These are phyloP conservation scores for Trichoderma breve DNA, from an alignment of 2,329 filamentous ascomycete species.

Conservation along the genomic window DNA sequence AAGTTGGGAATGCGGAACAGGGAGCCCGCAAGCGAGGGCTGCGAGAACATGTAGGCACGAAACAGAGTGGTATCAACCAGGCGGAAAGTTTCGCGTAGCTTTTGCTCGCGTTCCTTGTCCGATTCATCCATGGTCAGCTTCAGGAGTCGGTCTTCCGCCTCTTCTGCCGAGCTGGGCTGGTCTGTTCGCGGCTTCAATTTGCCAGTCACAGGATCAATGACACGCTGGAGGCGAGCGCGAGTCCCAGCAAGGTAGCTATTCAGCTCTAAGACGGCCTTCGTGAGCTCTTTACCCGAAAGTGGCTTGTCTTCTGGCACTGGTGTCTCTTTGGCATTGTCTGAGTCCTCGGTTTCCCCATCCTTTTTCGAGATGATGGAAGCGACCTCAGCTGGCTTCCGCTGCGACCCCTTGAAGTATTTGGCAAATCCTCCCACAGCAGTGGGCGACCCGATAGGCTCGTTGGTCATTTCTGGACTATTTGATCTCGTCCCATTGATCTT, in stretches of 20 bases:
- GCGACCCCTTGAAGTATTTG: conserved; percentile 51
- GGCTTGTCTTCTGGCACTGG: conserved; percentile 46
- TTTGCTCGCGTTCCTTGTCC: conserved; percentile 64
- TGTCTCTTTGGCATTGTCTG: conserved; percentile 50
- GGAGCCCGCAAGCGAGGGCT: conserved; percentile 78
- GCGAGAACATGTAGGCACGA: conserved; percentile 89
- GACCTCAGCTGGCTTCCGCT: conserved; percentile 50
- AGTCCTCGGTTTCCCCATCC: conserved; percentile 56
- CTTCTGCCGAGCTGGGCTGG: conserved; percentile 45
- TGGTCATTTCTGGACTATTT: conserved; percentile 29
- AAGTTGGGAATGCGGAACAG: conserved; percentile 96
- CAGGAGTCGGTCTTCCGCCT: conserved; percentile 56
- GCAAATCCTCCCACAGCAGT: conserved; percentile 49
- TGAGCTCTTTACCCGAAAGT: conserved; percentile 79
- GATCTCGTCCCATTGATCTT: conserved; percentile 30
- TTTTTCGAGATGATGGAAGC: conserved; percentile 61
- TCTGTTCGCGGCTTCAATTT: conserved; percentile 54
- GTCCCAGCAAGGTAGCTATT: conserved; percentile 87
- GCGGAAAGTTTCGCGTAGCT: conserved; percentile 72
- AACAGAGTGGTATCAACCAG: conserved; percentile 94
- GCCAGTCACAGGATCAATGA: conserved; percentile 61
- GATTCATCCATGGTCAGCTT: conserved; percentile 46
- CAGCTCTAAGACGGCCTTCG: conserved; percentile 75
- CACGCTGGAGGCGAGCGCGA: conserved; percentile 61
- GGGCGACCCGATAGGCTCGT: conserved; percentile 37